Conservation (phyloP, 352 stramenopile genomes). For the Phytophthora fragariaefolia region DNA sequence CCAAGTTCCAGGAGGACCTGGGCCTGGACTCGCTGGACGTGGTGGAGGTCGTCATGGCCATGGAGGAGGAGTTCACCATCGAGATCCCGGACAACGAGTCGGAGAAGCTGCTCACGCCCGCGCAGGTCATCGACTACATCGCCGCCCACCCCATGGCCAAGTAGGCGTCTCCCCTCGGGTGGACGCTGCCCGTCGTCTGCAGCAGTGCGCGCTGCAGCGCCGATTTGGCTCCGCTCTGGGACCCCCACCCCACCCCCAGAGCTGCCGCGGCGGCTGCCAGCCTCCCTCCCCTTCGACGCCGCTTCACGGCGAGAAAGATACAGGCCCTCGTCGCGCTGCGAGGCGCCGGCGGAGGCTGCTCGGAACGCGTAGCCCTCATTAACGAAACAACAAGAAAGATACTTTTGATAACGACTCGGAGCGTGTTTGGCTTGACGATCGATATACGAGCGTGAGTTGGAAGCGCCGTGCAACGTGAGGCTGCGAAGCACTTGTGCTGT, state of each 20-base stretch:
- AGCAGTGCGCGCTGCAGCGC: neutral
- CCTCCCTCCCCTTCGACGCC: conserved; percentile 6
- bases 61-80: conserved; percentile 99
- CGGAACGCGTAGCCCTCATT: conserved; percentile 34
- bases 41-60: conserved; percentile 97
- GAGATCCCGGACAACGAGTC: conserved; percentile 99
- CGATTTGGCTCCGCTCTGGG: too few species aligned
- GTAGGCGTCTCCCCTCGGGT: conserved; percentile 70
- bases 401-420: conserved; percentile 38
- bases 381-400: conserved; percentile 39
- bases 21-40: conserved; percentile 99
- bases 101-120: conserved; percentile 98
- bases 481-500: neutral
- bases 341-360: conserved; percentile 4
- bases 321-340: conserved; percentile 20
- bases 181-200: conserved; percentile 10
- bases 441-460: conserved; percentile 9
- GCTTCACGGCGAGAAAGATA: conserved; percentile 40
- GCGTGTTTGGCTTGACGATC: conserved; percentile 1
- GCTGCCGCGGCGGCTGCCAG: conserved; percentile 1
- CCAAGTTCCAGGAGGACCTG: conserved; percentile 98
- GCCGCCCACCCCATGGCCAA: conserved; percentile 99
- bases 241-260: too few species aligned
- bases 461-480: conserved; percentile 16
- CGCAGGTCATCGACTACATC: conserved; percentile 99